phyloP scores from a whole-genome alignment of 2,329 filamentous ascomycete genomes.

The Colletotrichum lentis region DNA sequence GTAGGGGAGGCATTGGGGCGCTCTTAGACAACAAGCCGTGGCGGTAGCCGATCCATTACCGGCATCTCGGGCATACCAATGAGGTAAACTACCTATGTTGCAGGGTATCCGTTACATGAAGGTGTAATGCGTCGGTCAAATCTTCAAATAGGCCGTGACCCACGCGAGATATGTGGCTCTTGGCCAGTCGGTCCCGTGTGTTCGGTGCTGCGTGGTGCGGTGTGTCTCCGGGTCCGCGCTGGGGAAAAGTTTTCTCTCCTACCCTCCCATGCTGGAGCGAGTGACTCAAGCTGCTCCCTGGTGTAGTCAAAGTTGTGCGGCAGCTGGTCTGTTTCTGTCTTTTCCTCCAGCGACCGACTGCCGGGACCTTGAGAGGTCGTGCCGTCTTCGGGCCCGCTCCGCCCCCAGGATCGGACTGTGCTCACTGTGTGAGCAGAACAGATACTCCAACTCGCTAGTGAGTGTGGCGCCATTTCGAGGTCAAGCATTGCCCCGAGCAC shows the following conservation, averaged over 20 bases:
- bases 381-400: constrained; percentile 25
- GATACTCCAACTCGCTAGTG: not conserved
- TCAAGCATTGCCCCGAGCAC: not conserved
- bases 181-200: not conserved
- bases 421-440: constrained; percentile 12
- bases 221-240: constrained; percentile 5
- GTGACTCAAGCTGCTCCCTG: constrained; percentile 5
- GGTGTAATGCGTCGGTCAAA: constrained; percentile 22
- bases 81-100: not conserved
- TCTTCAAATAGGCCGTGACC: constrained; percentile 9
- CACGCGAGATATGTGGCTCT: constrained; percentile 8
- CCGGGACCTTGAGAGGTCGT: constrained; percentile 8
- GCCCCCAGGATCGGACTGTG: not conserved
- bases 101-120: constrained; percentile 2
- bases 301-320: not conserved
- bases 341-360: constrained; percentile 8
- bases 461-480: not conserved
- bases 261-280: not conserved
- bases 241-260: constrained; percentile 13
- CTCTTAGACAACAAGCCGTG: not conserved
- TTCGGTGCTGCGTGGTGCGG: not conserved
- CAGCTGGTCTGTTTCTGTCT: not conserved
- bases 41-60: constrained; percentile 3
- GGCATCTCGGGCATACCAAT: constrained; percentile 6
- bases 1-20: not conserved